These are phyloP conservation scores for Komagataella pastoris DNA, from an alignment of 805 yeast genomes.

Conservation along the genomic window DNA sequence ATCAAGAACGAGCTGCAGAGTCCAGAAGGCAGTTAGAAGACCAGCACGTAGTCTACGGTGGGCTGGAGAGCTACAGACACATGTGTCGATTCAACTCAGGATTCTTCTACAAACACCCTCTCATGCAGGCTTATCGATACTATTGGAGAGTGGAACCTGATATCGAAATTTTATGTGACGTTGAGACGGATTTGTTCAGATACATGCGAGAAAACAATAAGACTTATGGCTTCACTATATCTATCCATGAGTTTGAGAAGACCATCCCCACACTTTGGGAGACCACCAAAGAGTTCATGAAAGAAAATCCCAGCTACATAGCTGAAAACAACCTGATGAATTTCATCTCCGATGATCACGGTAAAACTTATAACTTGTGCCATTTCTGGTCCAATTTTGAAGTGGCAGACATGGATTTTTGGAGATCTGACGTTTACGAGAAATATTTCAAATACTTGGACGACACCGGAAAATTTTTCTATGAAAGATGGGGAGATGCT, in stretches of 20 bases:
- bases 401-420: conserved; percentile 44
- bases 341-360: conserved; percentile 27
- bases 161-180: conserved; percentile 33
- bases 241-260: conserved; percentile 30
- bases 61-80: conserved; percentile 48
- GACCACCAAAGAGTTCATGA: conserved; percentile 27
- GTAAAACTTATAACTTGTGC: conserved; percentile 35
- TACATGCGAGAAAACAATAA: conserved; percentile 32
- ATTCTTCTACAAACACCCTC: conserved; percentile 37
- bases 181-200: conserved; percentile 36
- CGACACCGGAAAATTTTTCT: conserved; percentile 52
- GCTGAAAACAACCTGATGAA: conserved; percentile 25
- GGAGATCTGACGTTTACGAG: conserved; percentile 39
- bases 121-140: conserved; percentile 31
- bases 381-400: conserved; percentile 63
- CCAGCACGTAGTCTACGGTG: conserved; percentile 38
- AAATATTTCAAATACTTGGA: conserved; percentile 45
- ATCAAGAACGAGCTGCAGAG: conserved; percentile 18
- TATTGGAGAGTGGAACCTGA: conserved; percentile 51
- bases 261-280: conserved; percentile 39
- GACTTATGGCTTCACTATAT: conserved; percentile 35
- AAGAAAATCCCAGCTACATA: conserved; percentile 19
- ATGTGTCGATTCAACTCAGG: conserved; percentile 44
- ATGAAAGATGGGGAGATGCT: conserved; percentile 75
- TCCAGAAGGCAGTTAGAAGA: conserved; percentile 14